phyloP scores from a whole-genome alignment of 768 basidiomycete species.

The Cyclocybe aegerita region DNA sequence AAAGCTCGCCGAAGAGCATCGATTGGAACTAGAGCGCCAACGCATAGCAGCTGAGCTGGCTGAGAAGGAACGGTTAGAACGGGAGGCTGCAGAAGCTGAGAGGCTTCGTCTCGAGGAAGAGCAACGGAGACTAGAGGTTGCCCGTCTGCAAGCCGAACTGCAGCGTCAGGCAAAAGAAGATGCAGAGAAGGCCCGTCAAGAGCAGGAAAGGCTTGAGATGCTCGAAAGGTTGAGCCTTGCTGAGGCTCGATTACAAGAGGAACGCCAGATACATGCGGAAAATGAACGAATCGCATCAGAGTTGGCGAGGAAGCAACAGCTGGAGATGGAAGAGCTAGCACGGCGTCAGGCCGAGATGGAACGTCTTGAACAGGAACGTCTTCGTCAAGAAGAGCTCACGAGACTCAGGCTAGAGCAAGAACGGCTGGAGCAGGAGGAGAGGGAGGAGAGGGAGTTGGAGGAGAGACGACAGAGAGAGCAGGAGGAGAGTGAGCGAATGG shows the following conservation, averaged over 20 bases:
- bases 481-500: too few species aligned
- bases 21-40: slow-evolving; percentile 26
- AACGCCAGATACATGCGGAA: slow-evolving; percentile 29
- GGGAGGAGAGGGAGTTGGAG: slow-evolving; percentile 6
- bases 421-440: slow-evolving; percentile 5
- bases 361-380: slow-evolving; percentile 21
- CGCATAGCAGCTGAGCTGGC: slow-evolving; percentile 21
- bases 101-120: slow-evolving; percentile 22
- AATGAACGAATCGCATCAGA: slow-evolving; percentile 21
- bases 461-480: too few species aligned
- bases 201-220: slow-evolving; percentile 32
- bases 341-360: slow-evolving; percentile 22
- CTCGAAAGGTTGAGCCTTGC: slow-evolving; percentile 29
- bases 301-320: slow-evolving; percentile 19
- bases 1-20: slow-evolving; percentile 27
- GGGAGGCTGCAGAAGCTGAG: slow-evolving; percentile 25
- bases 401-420: background rate
- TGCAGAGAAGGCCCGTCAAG: slow-evolving; percentile 30
- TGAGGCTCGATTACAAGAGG: slow-evolving; percentile 30
- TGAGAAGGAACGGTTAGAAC: slow-evolving; percentile 25
- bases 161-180: slow-evolving; percentile 29
- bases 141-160: slow-evolving; percentile 15
- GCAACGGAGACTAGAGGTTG: slow-evolving; percentile 13
- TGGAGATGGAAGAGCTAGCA: slow-evolving; percentile 22
- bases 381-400: slow-evolving; percentile 16